Base-by-base conservation (phyloP, 805 yeast genomes). In the Candida coquimbonensis region DNA sequence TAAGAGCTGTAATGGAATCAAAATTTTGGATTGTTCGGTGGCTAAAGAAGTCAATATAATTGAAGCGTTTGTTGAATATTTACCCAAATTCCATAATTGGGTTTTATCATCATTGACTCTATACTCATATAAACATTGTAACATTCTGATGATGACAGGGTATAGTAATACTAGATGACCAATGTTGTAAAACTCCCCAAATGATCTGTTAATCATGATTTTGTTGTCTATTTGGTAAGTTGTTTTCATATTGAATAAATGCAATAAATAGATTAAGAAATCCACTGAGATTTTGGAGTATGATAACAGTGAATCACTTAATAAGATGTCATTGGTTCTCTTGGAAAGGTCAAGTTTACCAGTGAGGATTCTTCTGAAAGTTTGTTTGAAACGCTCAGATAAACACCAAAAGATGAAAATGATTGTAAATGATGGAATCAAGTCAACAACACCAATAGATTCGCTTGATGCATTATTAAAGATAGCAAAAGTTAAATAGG, bases 231-330 rank as follows among this genome's bases (percentile, higher is more conserved):
- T 61, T 35, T 67, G 72, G 45, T 63, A 55, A 9, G 67, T 61
- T 35, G 67, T 66, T 53, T 60, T 60, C 48, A 65, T 68, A 42
- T 66, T 56, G 31, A 65, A 39, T 19, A 76, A 47, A 47, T 74
- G 72, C 59, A 86, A 74, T 3, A 75, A 27, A 53, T 78, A 77
- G 33, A 84, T 69, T 4, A 75, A 73, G 19, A 83, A 65, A 62
- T 93, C 98, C 39, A 85, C 81, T 40, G 87, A 56, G 0, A 88
- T 85, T 57, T 80, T 81, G 4, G 87, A 70, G 60, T 84, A 88
- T 0, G 96, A 88, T 0, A 95, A 84, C 39, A 93, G 68, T 6
- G 89, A 80, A 66, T 91, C 99, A 8, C 96, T 79, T 13, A 90
- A 61, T 40, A 93, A 64, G 35, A 91, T 85, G 60, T 91, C 97